Conservation (phyloP, 345 rosid species). For the Stellera chamaejasme region DNA sequence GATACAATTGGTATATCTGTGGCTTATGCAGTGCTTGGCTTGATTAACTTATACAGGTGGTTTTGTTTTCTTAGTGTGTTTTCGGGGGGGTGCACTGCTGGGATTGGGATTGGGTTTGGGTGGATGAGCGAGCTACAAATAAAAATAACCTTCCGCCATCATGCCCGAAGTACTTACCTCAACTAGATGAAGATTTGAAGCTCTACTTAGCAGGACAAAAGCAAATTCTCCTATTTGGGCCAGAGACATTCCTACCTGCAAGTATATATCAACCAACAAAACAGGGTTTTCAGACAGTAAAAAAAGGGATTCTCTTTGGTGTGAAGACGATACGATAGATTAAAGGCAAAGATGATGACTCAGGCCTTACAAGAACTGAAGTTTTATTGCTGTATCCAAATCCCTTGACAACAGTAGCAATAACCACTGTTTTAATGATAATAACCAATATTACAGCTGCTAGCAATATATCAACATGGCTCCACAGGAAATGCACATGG, state of each 20-base stretch:
- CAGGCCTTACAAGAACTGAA: slow-evolving; percentile 65
- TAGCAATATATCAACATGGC: slow-evolving; percentile 75
- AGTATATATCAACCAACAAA: slow-evolving; percentile 7
- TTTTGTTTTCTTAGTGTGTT: too few species aligned
- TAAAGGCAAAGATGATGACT: slow-evolving; percentile 6
- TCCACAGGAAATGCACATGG: slow-evolving; percentile 89
- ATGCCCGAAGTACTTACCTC: slow-evolving; percentile 42
- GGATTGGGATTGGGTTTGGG: too few species aligned
- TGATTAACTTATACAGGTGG: too few species aligned
- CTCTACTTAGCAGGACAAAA: slow-evolving; percentile 84
- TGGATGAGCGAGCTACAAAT: too few species aligned
- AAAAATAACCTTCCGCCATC: too few species aligned
- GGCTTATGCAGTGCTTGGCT: too few species aligned
- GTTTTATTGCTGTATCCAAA: slow-evolving; percentile 89
- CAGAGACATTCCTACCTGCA: slow-evolving; percentile 81
- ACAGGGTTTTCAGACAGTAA: slow-evolving; percentile 7
- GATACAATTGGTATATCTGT: too few species aligned
- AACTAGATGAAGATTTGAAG: slow-evolving; percentile 84
- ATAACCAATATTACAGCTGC: slow-evolving; percentile 81
- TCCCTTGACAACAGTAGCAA: slow-evolving; percentile 63
- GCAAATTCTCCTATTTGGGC: slow-evolving; percentile 93
- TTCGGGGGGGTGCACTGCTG: too few species aligned
- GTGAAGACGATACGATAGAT: neutral
- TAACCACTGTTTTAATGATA: slow-evolving; percentile 61
- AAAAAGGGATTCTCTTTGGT: neutral